Evolutionary conservation across 2,329 filamentous ascomycete genomes (phyloP).

Genomic region (Aspergillus hortae): DNA sequence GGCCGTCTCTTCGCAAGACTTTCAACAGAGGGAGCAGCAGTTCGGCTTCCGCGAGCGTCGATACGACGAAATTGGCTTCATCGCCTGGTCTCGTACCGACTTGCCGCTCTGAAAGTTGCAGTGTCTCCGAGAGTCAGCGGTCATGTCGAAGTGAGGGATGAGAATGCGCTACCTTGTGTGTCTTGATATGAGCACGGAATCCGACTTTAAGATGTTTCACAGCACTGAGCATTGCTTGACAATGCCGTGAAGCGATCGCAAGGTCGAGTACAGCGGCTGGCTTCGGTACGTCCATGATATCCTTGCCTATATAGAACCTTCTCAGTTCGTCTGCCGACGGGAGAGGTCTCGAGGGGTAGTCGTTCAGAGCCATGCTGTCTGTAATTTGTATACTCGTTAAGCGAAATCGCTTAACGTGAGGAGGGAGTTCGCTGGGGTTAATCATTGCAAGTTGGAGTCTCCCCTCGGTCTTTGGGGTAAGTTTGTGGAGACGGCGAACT

Average conservation of each 20-base stretch:
- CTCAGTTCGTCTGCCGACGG: conserved; percentile 7
- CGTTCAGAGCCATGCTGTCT: too few species aligned
- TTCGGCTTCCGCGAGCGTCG: conserved; percentile 72
- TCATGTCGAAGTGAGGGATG: neutral
- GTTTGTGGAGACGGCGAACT: too few species aligned
- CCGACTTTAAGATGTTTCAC: conserved; percentile 56
- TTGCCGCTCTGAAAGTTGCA: conserved; percentile 64
- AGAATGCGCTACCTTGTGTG: conserved; percentile 62
- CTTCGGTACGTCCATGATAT: conserved; percentile 57
- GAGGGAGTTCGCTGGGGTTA: neutral
- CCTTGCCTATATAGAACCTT: conserved; percentile 55
- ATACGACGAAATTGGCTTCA: conserved; percentile 61
- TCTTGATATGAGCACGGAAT: conserved; percentile 78
- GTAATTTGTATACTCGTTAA: neutral
- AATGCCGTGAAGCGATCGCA: conserved; percentile 64
- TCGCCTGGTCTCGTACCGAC: conserved; percentile 55
- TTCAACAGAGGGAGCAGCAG: conserved; percentile 59
- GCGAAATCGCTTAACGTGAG: neutral
- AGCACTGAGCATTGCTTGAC: conserved; percentile 66
- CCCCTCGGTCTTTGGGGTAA: too few species aligned
- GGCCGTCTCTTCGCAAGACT: conserved; percentile 53
- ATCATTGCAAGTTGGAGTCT: too few species aligned
- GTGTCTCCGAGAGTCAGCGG: conserved; percentile 50
- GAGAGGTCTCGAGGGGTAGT: neutral
- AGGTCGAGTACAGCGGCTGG: conserved; percentile 68